Evolutionary conservation across 371 early-diverging fungal genomes (phyloP).

Genomic region (Mycotypha africana): DNA sequence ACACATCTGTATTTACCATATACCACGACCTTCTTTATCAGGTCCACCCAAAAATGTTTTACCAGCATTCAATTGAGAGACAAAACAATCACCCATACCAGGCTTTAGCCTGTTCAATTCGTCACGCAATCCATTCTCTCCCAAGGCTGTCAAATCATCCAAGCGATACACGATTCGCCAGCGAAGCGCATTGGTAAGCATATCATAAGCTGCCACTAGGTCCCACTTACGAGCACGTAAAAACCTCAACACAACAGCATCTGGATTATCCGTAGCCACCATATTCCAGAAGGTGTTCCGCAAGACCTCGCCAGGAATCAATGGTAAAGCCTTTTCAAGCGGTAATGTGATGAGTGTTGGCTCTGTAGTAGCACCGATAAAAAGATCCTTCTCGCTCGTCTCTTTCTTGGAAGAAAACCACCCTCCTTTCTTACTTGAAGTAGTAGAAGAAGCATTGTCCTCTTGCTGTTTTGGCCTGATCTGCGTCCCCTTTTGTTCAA

Average conservation of each 20-base stretch:
- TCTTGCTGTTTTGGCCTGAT: conserved; percentile 14
- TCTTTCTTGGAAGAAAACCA: conserved; percentile 30
- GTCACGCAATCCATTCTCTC: conserved; percentile 45
- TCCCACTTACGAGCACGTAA: conserved; percentile 80
- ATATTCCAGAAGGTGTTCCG: conserved; percentile 48
- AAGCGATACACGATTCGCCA: conserved; percentile 62
- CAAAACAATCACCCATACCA: conserved; percentile 36
- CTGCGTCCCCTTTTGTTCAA: conserved; percentile 30
- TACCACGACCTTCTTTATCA: conserved; percentile 50
- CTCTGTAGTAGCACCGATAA: conserved; percentile 43
- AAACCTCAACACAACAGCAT: conserved; percentile 62
- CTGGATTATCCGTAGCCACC: conserved; percentile 63
- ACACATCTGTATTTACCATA: conserved; percentile 62
- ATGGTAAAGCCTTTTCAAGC: conserved; percentile 34
- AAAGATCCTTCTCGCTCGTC: conserved; percentile 37
- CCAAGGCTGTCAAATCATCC: conserved; percentile 46
- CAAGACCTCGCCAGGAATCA: conserved; percentile 30
- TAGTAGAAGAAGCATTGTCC: too few species aligned
- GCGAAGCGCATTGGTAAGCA: conserved; percentile 57
- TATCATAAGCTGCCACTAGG: conserved; percentile 54
- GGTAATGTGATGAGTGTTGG: conserved; percentile 31
- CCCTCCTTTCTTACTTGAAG: conserved; percentile 17
- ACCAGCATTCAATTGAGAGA: conserved; percentile 46
- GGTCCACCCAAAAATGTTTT: conserved; percentile 56
- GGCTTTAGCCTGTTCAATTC: conserved; percentile 41